Conservation (phyloP, 2,329 filamentous ascomycete species). For the Apiospora arundinis region DNA sequence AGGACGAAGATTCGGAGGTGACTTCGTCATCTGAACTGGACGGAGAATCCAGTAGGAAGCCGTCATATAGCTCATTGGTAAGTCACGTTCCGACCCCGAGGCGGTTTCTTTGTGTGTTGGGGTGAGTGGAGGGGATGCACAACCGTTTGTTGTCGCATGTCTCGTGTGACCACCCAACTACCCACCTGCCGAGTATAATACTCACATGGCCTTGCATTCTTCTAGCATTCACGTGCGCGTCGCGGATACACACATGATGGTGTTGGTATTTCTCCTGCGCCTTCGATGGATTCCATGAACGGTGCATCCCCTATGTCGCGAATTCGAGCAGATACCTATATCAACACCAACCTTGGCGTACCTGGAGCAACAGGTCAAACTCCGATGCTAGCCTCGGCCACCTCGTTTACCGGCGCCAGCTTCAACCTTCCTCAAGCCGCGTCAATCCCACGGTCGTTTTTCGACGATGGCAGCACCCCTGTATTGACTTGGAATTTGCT, state of each 20-base stretch:
- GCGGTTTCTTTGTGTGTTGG: background rate
- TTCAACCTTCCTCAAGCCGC: slow-evolving; percentile 64
- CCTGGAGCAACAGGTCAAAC: slow-evolving; percentile 43
- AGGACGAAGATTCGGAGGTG: slow-evolving; percentile 86
- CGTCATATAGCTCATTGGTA: slow-evolving; percentile 73
- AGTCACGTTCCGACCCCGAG: slow-evolving; percentile 36
- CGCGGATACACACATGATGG: slow-evolving; percentile 70
- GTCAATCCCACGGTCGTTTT: slow-evolving; percentile 80
- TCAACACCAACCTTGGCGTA: slow-evolving; percentile 55
- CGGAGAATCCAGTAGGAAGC: slow-evolving; percentile 74
- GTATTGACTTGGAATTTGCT: slow-evolving; percentile 88
- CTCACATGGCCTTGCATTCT: background rate
- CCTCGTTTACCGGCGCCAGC: slow-evolving; percentile 65
- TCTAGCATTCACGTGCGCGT: slow-evolving; percentile 63
- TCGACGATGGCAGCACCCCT: slow-evolving; percentile 83
- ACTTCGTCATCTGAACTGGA: slow-evolving; percentile 88
- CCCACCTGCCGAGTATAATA: background rate
- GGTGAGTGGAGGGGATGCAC: slow-evolving; percentile 1
- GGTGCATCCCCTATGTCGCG: slow-evolving; percentile 66
- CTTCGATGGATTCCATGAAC: slow-evolving; percentile 90
- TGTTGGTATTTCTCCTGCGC: slow-evolving; percentile 74
- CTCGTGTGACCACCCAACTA: slow-evolving; percentile 17
- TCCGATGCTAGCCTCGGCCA: slow-evolving; percentile 63
- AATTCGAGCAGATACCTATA: slow-evolving; percentile 62
- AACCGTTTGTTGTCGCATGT: slow-evolving; percentile 10